phyloP scores from a whole-genome alignment of 441 rosid species.

The Corymbia citriodora region DNA sequence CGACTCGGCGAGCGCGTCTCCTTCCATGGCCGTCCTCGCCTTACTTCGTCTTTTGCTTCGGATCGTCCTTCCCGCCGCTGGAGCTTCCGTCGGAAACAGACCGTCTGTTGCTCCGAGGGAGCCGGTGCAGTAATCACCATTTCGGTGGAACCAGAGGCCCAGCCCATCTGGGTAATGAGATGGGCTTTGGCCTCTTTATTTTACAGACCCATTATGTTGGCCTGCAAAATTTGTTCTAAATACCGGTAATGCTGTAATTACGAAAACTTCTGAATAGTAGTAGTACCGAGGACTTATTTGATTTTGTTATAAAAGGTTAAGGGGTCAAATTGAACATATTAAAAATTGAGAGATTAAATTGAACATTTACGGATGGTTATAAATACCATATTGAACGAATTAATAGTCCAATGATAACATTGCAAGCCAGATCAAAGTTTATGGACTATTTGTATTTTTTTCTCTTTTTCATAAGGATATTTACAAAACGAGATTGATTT shows the following conservation, averaged over 20 bases:
- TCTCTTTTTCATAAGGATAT: no score
- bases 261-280: neutral
- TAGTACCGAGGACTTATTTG: neutral
- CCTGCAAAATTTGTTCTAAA: neutral
- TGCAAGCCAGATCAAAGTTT: accelerated
- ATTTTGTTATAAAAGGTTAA: neutral
- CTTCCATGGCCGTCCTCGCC: neutral
- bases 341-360: neutral
- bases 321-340: neutral
- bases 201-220: no score
- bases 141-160: neutral
- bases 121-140: neutral
- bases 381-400: neutral
- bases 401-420: neutral
- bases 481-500: no score
- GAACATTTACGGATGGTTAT: neutral
- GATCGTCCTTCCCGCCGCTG: neutral
- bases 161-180: neutral
- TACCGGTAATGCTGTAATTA: neutral
- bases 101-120: neutral
- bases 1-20: slow-evolving; percentile 59
- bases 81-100: neutral
- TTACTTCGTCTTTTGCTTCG: neutral
- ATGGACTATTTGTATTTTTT: neutral
- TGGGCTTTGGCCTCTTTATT: neutral